Conservation (phyloP, 768 basidiomycete species). For the Hortiboletus flavorubellus region DNA sequence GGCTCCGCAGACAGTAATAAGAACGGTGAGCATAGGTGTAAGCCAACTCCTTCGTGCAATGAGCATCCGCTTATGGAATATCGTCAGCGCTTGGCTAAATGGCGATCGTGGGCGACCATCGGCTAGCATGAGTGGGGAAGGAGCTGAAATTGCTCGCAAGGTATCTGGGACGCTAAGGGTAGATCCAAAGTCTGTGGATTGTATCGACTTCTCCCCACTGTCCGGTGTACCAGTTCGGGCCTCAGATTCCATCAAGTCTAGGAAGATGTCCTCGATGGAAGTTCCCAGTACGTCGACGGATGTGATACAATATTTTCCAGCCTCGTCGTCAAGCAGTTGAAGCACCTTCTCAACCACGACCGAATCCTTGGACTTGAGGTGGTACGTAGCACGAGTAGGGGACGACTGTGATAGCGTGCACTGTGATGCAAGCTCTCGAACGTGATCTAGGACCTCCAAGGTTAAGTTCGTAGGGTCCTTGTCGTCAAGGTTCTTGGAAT, state of each 20-base stretch:
- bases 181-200: slow-evolving; percentile 1
- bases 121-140: slow-evolving; percentile 29
- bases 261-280: slow-evolving; percentile 80
- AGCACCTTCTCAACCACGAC: slow-evolving; percentile 53
- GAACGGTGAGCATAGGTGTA: slow-evolving; percentile 50
- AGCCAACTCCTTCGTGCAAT: slow-evolving; percentile 69
- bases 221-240: slow-evolving; percentile 17
- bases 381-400: slow-evolving; percentile 46
- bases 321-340: slow-evolving; percentile 48
- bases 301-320: slow-evolving; percentile 34
- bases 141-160: neutral
- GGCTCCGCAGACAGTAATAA: slow-evolving; percentile 57
- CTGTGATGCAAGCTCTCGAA: slow-evolving; percentile 45
- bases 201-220: slow-evolving; percentile 23
- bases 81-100: slow-evolving; percentile 63
- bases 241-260: slow-evolving; percentile 58
- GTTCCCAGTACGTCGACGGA: slow-evolving; percentile 70
- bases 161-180: neutral
- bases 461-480: slow-evolving; percentile 15
- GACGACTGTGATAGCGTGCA: slow-evolving; percentile 42
- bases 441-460: slow-evolving; percentile 36
- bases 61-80: slow-evolving; percentile 67
- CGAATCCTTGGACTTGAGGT: slow-evolving; percentile 60
- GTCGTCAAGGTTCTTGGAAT: slow-evolving; percentile 30
- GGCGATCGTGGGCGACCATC: slow-evolving; percentile 54